These are phyloP conservation scores for Oxytropis ochrocephala DNA, from an alignment of 306 rosid genomes.

Conservation along the genomic window DNA sequence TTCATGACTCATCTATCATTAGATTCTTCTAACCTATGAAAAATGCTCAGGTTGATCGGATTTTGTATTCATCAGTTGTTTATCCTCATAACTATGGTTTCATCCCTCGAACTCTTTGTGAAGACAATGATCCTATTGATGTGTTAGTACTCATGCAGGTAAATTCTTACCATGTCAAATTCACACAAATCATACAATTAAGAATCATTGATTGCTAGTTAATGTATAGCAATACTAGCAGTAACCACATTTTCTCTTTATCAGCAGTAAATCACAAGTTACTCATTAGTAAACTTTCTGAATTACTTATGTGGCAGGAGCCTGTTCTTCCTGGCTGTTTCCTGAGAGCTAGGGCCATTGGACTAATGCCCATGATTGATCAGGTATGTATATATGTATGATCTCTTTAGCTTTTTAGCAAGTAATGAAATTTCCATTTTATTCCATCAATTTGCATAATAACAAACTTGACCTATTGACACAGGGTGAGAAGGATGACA, in stretches of 20 bases:
- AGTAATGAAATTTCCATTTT: neutral
- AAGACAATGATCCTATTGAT: constrained; percentile 95
- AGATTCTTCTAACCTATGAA: constrained; percentile 19
- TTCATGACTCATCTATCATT: neutral
- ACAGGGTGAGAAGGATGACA: constrained; percentile 97
- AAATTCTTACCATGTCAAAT: constrained; percentile 9
- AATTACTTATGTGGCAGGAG: constrained; percentile 51
- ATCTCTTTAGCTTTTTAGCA: neutral
- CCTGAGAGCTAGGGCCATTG: constrained; percentile 85
- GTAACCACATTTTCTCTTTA: neutral
- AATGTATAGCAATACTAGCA: neutral
- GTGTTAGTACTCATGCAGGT: constrained; percentile 97
- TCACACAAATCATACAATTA: neutral
- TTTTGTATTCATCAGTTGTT: constrained; percentile 86
- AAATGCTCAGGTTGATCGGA: constrained; percentile 71
- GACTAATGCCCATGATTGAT: constrained; percentile 99
- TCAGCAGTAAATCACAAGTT: neutral
- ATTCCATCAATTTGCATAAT: neutral
- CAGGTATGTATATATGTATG: constrained; percentile 51
- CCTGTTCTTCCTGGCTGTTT: constrained; percentile 97
- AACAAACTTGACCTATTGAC: neutral
- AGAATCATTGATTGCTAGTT: neutral
- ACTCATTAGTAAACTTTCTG: neutral
- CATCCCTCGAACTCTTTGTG: constrained; percentile 87
- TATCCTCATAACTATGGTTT: constrained; percentile 97